phyloP scores from a whole-genome alignment of 2,329 filamentous ascomycete species.

The Fusarium kyushuense region DNA sequence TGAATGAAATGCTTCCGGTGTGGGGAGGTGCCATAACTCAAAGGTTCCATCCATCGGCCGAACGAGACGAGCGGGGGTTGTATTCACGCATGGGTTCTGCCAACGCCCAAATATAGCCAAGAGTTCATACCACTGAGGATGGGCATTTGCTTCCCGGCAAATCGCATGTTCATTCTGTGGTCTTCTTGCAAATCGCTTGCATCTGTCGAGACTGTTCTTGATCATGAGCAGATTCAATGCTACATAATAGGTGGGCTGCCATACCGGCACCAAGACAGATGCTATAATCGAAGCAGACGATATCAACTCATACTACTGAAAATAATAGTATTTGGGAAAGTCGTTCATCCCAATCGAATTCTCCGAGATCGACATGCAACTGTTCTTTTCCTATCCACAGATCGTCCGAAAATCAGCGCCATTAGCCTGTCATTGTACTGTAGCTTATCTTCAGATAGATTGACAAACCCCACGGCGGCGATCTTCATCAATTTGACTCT shows the following conservation, averaged over 20 bases:
- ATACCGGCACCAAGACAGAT: background rate
- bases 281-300: constrained; percentile 4
- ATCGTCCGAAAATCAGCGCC: background rate
- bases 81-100: constrained; percentile 24
- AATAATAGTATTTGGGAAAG: constrained; percentile 12
- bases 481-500: background rate
- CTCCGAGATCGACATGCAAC: constrained; percentile 38
- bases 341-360: constrained; percentile 27
- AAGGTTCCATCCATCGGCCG: constrained; percentile 24
- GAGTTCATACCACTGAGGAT: constrained; percentile 9
- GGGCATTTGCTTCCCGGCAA: constrained; percentile 7
- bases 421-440: constrained; percentile 11
- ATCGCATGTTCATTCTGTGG: background rate
- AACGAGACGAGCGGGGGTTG: constrained; percentile 25
- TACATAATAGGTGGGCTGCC: background rate
- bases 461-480: constrained; percentile 6
- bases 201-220: constrained; percentile 1
- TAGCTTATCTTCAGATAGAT: constrained; percentile 7
- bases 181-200: background rate
- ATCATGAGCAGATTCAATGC: background rate
- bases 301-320: constrained; percentile 9
- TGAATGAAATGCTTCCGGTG: constrained; percentile 27
- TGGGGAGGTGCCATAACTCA: constrained; percentile 32
- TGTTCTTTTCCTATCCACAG: constrained; percentile 6
- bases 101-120: constrained; percentile 12